Evolutionary conservation across 2,329 filamentous ascomycete species (phyloP).

Genomic region (Escovopsis sp.): DNA sequence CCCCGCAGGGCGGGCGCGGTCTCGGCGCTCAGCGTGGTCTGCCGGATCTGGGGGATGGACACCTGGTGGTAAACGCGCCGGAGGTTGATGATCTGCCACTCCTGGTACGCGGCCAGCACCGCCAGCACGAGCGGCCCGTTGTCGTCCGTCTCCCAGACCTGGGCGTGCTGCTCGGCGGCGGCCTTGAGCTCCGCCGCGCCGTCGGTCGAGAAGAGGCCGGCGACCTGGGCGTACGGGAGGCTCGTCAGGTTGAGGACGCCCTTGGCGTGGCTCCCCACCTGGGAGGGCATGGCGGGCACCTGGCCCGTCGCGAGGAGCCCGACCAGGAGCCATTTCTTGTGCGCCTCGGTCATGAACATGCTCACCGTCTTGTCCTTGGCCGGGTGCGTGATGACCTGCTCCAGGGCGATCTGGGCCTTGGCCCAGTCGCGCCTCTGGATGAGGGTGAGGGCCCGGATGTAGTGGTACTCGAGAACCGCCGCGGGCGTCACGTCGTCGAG

Average conservation of each 20-base stretch:
- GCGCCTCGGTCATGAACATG: slow-evolving; percentile 72
- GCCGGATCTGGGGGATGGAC: slow-evolving; percentile 37
- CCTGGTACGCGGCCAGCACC: slow-evolving; percentile 55
- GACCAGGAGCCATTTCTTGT: slow-evolving; percentile 81
- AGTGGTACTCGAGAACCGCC: slow-evolving; percentile 52
- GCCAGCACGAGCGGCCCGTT: slow-evolving; percentile 58
- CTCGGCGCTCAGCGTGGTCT: slow-evolving; percentile 37
- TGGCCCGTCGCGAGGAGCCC: slow-evolving; percentile 57
- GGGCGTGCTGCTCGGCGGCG: slow-evolving; percentile 43
- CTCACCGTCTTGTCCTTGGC: slow-evolving; percentile 47
- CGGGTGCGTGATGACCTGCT: slow-evolving; percentile 53
- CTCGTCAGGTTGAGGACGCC: slow-evolving; percentile 44
- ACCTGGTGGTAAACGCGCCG: slow-evolving; percentile 54
- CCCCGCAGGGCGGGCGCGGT: slow-evolving; percentile 30
- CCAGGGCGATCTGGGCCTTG: slow-evolving; percentile 46
- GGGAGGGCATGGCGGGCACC: slow-evolving; percentile 37
- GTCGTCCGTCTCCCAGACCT: slow-evolving; percentile 54
- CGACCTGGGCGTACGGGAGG: slow-evolving; percentile 58
- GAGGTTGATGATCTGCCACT: slow-evolving; percentile 60
- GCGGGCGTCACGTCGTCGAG: slow-evolving; percentile 31
- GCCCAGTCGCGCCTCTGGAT: slow-evolving; percentile 47
- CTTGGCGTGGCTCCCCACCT: slow-evolving; percentile 35
- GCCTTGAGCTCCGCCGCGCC: slow-evolving; percentile 43
- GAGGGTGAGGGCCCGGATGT: slow-evolving; percentile 49
- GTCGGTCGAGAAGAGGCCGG: slow-evolving; percentile 47